Evolutionary conservation across 2,329 filamentous ascomycete species (phyloP).

Genomic region (Pezicula neosporulosa): DNA sequence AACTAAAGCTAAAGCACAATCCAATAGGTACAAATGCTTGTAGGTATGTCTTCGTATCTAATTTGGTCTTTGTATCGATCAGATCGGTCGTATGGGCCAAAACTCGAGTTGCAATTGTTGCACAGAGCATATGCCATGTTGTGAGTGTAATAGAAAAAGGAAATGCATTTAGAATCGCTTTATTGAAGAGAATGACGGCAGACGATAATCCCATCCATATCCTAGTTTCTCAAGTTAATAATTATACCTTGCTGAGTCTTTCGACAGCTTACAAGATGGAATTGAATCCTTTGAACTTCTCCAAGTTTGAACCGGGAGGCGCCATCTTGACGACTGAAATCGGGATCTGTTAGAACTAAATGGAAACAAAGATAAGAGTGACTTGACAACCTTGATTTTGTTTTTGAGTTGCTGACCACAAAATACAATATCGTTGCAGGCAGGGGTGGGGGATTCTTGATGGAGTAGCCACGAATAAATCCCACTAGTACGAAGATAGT

Average conservation of each 20-base stretch:
- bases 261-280: background rate
- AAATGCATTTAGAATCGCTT: conserved; percentile 68
- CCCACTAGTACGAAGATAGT: too few relatives aligned
- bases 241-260: background rate
- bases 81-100: conserved; percentile 60
- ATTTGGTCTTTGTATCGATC: conserved; percentile 59
- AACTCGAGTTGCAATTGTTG: conserved; percentile 62
- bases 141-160: conserved; percentile 49
- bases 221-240: background rate
- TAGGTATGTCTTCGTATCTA: conserved; percentile 58
- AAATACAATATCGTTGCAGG: too few relatives aligned
- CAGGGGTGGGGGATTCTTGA: too few relatives aligned
- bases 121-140: conserved; percentile 66
- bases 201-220: conserved; percentile 82
- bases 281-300: background rate
- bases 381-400: too few relatives aligned
- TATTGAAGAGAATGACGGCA: conserved; percentile 86
- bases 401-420: too few relatives aligned
- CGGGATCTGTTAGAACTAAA: too few relatives aligned
- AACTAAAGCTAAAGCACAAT: conserved; percentile 60
- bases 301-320: background rate
- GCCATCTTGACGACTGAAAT: background rate
- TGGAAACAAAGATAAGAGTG: too few relatives aligned
- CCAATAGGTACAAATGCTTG: conserved; percentile 64
- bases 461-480: too few relatives aligned